phyloP scores from a whole-genome alignment of 169 alveolate species.

The Toxoplasma gondii region DNA sequence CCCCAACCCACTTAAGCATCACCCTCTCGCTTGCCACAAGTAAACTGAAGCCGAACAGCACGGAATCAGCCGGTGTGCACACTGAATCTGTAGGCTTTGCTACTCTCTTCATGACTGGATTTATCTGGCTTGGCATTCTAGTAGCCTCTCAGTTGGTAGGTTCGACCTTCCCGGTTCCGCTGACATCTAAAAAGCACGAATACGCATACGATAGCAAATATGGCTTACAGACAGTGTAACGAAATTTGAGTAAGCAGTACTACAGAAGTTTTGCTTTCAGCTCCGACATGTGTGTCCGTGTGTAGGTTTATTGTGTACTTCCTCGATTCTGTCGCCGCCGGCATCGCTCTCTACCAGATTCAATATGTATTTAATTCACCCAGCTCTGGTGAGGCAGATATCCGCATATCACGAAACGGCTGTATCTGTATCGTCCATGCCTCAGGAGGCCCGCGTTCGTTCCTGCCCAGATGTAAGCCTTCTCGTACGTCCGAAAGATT shows the following conservation, averaged over 20 bases:
- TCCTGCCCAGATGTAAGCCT: slow-evolving; percentile 63
- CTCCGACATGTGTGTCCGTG: neutral
- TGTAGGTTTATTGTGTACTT: slow-evolving; percentile 60
- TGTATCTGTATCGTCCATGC: neutral
- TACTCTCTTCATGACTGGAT: slow-evolving; percentile 60
- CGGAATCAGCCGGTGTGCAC: neutral
- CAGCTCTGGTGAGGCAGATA: slow-evolving; percentile 42
- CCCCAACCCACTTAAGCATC: slow-evolving; percentile 63
- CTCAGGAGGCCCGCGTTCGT: slow-evolving; percentile 67
- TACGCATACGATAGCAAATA: slow-evolving; percentile 18
- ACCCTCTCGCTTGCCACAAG: slow-evolving; percentile 67
- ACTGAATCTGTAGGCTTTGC: slow-evolving; percentile 52
- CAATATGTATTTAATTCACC: slow-evolving; percentile 66
- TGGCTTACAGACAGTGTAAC: slow-evolving; percentile 66
- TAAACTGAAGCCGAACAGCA: neutral
- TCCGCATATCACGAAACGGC: neutral
- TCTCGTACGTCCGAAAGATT: neutral
- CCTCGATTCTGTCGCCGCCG: slow-evolving; percentile 57
- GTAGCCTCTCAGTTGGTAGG: slow-evolving; percentile 53
- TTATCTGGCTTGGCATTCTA: slow-evolving; percentile 61
- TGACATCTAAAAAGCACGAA: neutral
- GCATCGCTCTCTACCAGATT: slow-evolving; percentile 54
- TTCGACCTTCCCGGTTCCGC: neutral
- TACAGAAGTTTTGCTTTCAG: neutral
- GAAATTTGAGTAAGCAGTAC: slow-evolving; percentile 54